Base-by-base conservation (phyloP, 139 green algal genomes). In the Parachlorella kessleri region DNA sequence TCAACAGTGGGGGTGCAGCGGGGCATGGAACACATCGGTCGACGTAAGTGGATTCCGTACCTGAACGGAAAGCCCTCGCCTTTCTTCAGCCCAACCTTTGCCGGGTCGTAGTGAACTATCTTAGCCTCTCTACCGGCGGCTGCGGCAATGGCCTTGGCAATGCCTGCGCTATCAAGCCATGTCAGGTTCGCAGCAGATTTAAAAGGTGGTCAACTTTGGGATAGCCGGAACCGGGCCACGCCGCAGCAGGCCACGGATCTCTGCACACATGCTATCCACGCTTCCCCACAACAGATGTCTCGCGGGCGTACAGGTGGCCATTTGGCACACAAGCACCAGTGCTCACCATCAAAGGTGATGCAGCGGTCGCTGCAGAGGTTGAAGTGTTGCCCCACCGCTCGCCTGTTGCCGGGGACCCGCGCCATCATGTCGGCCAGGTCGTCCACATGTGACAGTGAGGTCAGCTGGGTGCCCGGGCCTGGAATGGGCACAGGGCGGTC, bases 51-150 rank as follows among this genome's bases (percentile, higher is more conserved):
- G n/a, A n/a, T n/a, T n/a, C n/a, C n/a, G n/a, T n/a, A n/a, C n/a
- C n/a, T 84, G 91, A 98, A 97, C 48, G 94, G 94, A 88, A 97
- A 97, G 66, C 93, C 94, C 77, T 96, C 90, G 6, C 88, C 93
- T 84, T 98, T 98, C 69, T 76, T 86, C 30, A 91, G 86, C 35
- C 86, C 88, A 1, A 93, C 66, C 48, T 82, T 79, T 48, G 90
- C 86, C 2, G 93, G 92, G 83, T 91, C 86, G 84, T 97, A 98
- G 76, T 93, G 81, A 75, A 96, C 88, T 42, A 98, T 90, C 35
- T 94, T 88, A 4, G 90, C 72, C 59, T 95, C 87, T 83, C 96
- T 96, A 66, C 93, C 92, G 42, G 94, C 81, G 1, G 93, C 93
- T 70, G 90, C 87, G 40, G 79, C 92, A 3, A 94, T 37, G 5